Conservation (phyloP, 805 yeast genomes). For the Hanseniaspora jakobsenii region DNA sequence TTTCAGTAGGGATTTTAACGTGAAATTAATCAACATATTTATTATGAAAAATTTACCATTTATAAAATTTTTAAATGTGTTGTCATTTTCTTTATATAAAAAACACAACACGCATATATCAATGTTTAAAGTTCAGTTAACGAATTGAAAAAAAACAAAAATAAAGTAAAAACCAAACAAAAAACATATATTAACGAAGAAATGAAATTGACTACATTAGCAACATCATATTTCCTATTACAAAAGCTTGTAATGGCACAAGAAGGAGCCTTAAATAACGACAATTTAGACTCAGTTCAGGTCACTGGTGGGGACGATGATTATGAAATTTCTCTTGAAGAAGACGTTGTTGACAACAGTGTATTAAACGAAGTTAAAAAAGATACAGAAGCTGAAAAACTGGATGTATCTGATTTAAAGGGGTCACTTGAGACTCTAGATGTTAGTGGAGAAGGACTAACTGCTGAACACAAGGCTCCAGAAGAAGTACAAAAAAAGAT, state of each 20-base stretch:
- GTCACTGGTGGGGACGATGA: too few relatives aligned
- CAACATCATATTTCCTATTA: neutral
- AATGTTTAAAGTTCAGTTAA: too few relatives aligned
- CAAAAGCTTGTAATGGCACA: neutral
- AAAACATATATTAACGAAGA: constrained; percentile 16
- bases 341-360: neutral
- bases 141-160: neutral
- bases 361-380: neutral
- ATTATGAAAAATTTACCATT: too few relatives aligned
- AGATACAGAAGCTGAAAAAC: neutral
- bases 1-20: too few relatives aligned
- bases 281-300: neutral
- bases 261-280: constrained; percentile 7
- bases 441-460: neutral
- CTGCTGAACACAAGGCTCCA: constrained; percentile 16
- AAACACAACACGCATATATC: too few relatives aligned
- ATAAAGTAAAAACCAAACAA: constrained; percentile 14
- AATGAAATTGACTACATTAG: constrained; percentile 12
- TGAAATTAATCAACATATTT: too few relatives aligned
- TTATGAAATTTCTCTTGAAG: neutral
- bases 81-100: too few relatives aligned
- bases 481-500: constrained; percentile 28
- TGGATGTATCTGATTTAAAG: neutral
- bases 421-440: neutral
- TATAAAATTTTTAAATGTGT: too few relatives aligned